Evolutionary conservation across 2,329 filamentous ascomycete genomes (phyloP).

Genomic region (Trichoderma sp.): DNA sequence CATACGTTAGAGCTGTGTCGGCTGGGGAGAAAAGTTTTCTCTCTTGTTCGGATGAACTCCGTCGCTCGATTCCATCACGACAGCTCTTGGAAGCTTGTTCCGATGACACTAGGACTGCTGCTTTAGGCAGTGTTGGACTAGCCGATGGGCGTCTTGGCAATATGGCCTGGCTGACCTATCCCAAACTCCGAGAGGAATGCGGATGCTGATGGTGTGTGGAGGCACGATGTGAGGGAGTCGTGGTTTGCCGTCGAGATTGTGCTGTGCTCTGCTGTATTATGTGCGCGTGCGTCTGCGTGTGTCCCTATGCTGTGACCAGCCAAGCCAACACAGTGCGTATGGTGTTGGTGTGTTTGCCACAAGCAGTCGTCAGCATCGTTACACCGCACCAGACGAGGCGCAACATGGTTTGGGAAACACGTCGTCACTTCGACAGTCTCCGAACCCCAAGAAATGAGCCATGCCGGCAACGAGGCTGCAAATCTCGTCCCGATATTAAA

Average conservation of each 20-base stretch:
- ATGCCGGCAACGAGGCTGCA: background rate
- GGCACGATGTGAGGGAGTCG: background rate
- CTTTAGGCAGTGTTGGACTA: background rate
- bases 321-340: background rate
- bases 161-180: background rate
- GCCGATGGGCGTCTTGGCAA: background rate
- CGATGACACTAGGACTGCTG: background rate
- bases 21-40: background rate
- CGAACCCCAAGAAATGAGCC: background rate
- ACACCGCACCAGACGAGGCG: background rate
- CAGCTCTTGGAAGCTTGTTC: background rate
- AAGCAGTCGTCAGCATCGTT: background rate
- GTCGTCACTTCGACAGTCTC: background rate
- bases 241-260: background rate
- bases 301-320: background rate
- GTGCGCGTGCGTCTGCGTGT: too few species aligned
- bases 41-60: background rate
- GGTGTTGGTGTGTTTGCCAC: background rate
- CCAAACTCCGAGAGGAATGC: background rate
- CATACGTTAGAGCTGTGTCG: background rate
- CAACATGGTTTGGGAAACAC: background rate
- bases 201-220: slow-evolving; percentile 1
- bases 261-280: background rate
- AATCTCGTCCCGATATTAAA: background rate
- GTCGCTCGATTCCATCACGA: background rate